Evolutionary conservation across 257 asterid genomes (phyloP).

Genomic region (Plectranthus barbatus): DNA sequence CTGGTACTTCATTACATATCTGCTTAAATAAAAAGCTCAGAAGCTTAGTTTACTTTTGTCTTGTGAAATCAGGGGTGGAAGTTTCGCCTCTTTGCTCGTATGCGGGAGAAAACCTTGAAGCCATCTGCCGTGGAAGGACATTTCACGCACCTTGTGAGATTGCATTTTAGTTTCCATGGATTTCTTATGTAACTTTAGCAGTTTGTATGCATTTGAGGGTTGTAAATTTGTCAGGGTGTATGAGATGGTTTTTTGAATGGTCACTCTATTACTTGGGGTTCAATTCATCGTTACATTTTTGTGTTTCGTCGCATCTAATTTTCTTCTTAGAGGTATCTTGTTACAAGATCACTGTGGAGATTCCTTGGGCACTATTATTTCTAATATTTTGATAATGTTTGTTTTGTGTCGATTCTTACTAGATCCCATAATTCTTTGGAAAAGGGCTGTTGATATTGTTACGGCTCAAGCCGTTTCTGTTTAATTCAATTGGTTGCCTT

Average conservation of each 20-base stretch:
- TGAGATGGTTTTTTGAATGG: constrained; percentile 7
- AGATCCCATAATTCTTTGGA: no score
- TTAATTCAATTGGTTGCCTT: no score
- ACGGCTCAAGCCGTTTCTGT: no score
- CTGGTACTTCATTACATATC: constrained; percentile 33
- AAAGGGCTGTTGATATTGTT: no score
- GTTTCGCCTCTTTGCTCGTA: constrained; percentile 93
- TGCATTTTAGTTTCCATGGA: constrained; percentile 31
- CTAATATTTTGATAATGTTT: no score
- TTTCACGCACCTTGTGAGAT: constrained; percentile 97
- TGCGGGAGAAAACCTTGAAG: constrained; percentile 94
- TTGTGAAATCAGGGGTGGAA: constrained; percentile 82
- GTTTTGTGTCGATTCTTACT: no score
- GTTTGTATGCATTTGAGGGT: constrained; percentile 12
- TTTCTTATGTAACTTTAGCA: constrained; percentile 2
- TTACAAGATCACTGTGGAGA: no score
- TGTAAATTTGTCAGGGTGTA: constrained; percentile 17
- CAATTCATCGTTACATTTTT: no score
- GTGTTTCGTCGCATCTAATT: no score
- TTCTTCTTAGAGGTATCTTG: no score
- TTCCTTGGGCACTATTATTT: no score
- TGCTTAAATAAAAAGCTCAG: neutral
- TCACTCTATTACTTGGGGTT: neutral
- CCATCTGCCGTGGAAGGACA: constrained; percentile 87
- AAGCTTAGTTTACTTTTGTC: neutral